Evolutionary conservation across 148 eudicot genomes (phyloP).

Genomic region (Selenicereus undatus): DNA sequence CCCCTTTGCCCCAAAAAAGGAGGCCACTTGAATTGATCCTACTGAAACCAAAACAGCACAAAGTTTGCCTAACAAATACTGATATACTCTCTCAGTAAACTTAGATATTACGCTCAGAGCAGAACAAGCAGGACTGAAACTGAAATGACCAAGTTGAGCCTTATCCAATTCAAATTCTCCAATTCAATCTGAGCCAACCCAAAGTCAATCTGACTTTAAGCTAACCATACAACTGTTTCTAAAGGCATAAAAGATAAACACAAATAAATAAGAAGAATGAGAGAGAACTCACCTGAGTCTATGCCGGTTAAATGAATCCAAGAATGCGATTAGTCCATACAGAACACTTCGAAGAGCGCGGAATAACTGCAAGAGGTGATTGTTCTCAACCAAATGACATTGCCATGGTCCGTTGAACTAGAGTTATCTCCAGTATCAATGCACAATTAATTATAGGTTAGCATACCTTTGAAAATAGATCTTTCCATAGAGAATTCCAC

Average conservation of each 20-base stretch:
- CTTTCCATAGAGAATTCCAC: slow-evolving; percentile 83
- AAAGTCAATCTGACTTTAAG: neutral
- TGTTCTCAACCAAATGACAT: slow-evolving; percentile 5
- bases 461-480: slow-evolving; percentile 75
- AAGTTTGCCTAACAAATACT: neutral
- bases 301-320: slow-evolving; percentile 84
- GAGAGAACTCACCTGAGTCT: slow-evolving; percentile 58
- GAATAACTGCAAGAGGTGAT: slow-evolving; percentile 50
- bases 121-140: too few relatives aligned
- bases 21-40: neutral
- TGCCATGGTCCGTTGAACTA: neutral
- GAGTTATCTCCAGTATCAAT: neutral
- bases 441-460: neutral
- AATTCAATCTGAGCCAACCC: neutral
- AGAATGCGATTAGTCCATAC: slow-evolving; percentile 78
- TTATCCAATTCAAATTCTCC: neutral
- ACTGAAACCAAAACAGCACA: neutral
- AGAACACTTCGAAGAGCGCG: slow-evolving; percentile 73
- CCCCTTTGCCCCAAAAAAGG: neutral
- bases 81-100: too few relatives aligned
- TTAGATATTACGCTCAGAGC: too few relatives aligned
- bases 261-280: neutral
- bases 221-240: neutral
- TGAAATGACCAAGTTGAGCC: neutral
- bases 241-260: neutral